These are phyloP conservation scores for Plasmopara halstedii DNA, from an alignment of 352 stramenopile genomes.

Conservation along the genomic window DNA sequence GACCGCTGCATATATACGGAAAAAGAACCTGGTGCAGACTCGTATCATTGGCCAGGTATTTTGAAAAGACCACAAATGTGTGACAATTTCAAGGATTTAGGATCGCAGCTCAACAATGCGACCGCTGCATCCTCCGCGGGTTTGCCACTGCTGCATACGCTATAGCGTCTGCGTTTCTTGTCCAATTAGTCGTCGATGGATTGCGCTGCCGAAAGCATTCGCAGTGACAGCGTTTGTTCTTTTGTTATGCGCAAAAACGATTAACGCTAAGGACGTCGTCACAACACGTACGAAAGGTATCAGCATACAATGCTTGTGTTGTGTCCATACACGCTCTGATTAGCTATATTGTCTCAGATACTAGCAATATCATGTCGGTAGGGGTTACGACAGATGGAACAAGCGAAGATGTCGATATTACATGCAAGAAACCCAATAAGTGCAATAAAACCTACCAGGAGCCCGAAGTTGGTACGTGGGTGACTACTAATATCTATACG, in stretches of 20 bases:
- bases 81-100: too few species aligned
- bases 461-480: conserved; percentile 30
- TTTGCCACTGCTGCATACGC: not conserved
- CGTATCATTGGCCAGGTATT: too few species aligned
- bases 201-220: not conserved
- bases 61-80: too few species aligned
- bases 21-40: too few species aligned
- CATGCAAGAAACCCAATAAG: conserved; percentile 15
- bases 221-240: not conserved
- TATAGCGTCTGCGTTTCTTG: not conserved
- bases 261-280: conserved; percentile 14
- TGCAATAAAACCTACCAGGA: conserved; percentile 22
- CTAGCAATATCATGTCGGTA: conserved; percentile 10
- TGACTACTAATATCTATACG: conserved; percentile 4
- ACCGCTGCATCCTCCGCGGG: not conserved
- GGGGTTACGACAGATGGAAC: conserved; percentile 10
- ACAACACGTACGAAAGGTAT: conserved; percentile 9
- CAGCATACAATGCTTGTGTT: not conserved
- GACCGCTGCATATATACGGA: too few species aligned
- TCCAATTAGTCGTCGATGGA: not conserved
- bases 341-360: too few species aligned
- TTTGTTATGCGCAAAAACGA: conserved; percentile 4
- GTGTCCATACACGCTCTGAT: too few species aligned
- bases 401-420: not conserved
- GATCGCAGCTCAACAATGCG: too few species aligned